phyloP scores from a whole-genome alignment of 768 basidiomycete genomes.

The Tricholoma terreum region DNA sequence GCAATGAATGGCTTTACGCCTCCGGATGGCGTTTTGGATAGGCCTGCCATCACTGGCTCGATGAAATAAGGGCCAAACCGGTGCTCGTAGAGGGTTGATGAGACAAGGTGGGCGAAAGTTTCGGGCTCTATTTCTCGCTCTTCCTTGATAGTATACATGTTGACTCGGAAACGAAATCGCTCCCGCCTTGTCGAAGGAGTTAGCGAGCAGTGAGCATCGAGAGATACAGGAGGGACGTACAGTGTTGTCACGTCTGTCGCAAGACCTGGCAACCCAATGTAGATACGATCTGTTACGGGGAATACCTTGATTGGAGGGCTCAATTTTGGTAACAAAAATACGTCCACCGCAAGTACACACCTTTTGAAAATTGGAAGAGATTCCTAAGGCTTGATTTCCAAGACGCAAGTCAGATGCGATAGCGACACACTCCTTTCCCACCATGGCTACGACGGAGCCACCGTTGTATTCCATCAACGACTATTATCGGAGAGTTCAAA shows the following conservation, averaged over 20 bases:
- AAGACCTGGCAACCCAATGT: conserved; percentile 87
- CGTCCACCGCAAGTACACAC: conserved; percentile 37
- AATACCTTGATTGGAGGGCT: conserved; percentile 63
- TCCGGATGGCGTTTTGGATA: conserved; percentile 71
- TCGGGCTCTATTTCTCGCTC: conserved; percentile 95
- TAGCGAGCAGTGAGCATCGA: conserved; percentile 6
- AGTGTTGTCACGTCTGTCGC: conserved; percentile 92
- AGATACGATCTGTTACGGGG: conserved; percentile 89
- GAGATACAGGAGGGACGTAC: conserved; percentile 40
- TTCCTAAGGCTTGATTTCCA: conserved; percentile 81
- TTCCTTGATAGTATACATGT: conserved; percentile 99
- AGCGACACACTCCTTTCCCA: conserved; percentile 97
- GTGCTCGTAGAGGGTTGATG: conserved; percentile 92
- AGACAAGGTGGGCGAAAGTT: conserved; percentile 93
- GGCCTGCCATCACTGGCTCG: conserved; percentile 94
- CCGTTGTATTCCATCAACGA: conserved; percentile 93
- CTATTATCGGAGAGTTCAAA: conserved; percentile 36
- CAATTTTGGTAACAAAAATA: conserved; percentile 11
- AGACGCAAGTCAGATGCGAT: conserved; percentile 94
- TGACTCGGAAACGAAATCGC: conserved; percentile 88
- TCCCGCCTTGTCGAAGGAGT: conserved; percentile 60
- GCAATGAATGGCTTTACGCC: conserved; percentile 90
- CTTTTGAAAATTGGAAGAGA: conserved; percentile 94
- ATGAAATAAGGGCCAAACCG: conserved; percentile 96
- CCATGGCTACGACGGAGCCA: conserved; percentile 99